Evolutionary conservation across 2,329 filamentous ascomycete species (phyloP).

Genomic region (Dactylella cylindrospora): DNA sequence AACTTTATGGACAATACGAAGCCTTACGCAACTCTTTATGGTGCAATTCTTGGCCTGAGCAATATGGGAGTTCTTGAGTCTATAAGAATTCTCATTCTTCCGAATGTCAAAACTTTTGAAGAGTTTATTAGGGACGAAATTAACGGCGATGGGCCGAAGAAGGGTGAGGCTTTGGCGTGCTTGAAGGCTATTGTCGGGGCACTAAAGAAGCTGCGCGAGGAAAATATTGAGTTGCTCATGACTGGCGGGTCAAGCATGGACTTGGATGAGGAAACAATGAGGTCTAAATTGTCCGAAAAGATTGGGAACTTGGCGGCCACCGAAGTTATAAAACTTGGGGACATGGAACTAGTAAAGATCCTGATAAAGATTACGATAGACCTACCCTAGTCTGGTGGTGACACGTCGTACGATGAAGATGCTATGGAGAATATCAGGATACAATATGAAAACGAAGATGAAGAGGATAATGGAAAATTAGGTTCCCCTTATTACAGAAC

Average conservation of each 20-base stretch:
- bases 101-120: conserved; percentile 67
- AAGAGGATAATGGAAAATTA: too few relatives aligned
- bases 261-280: conserved; percentile 22
- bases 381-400: not conserved
- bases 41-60: conserved; percentile 77
- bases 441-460: too few relatives aligned
- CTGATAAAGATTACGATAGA: conserved; percentile 22
- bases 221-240: conserved; percentile 48
- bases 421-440: too few relatives aligned
- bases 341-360: conserved; percentile 30
- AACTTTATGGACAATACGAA: conserved; percentile 85
- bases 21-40: conserved; percentile 81
- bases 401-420: too few relatives aligned
- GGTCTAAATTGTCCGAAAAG: conserved; percentile 19
- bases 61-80: conserved; percentile 71
- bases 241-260: conserved; percentile 20
- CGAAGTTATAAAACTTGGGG: conserved; percentile 29
- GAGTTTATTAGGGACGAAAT: conserved; percentile 61
- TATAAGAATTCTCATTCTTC: conserved; percentile 65
- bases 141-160: conserved; percentile 58
- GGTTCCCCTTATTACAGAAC: too few relatives aligned
- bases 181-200: conserved; percentile 61
- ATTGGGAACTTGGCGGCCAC: conserved; percentile 18
- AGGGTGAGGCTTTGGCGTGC: conserved; percentile 64
- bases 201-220: conserved; percentile 59